Base-by-base conservation (phyloP, 495 filamentous ascomycete species). In the Aspergillus sparsus region DNA sequence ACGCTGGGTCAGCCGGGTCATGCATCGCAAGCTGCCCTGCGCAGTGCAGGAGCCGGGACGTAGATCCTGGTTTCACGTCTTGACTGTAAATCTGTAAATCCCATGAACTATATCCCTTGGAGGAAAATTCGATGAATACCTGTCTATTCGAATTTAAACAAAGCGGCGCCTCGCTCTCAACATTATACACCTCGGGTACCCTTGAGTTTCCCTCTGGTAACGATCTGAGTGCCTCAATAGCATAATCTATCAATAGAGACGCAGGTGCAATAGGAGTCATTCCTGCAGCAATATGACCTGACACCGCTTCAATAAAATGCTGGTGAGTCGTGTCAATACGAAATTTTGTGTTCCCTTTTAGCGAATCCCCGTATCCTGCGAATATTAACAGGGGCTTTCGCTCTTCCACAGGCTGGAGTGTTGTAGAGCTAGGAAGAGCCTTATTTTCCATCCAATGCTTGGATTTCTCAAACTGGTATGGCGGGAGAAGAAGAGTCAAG, bases 401-500 rank as follows among this genome's bases (percentile, higher is more conserved):
- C 21, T 53, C 34, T 1, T 45, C 32, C 18, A 15, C 18, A 8
- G 3, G 15, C 16, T 13, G 13, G 7, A 8, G 34, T 13, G 9
- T 27, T 33, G 35, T 6, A 33, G n/a, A 6, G 6, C 10, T 34
- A n/a, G 62, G 62, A 10, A 64, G 57, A 10, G 46, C 49, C 46
- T 69, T 70, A 18, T 73, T 58, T 1, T 76, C 68, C 45, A 78
- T 52, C 77, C 77, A 81, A 46, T 82, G 77, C 0, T 62, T 42
- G 0, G 74, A 60, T 56, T 76, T 76, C 31, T 82, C 79, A 49
- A 86, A 86, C 57, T 83, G 79, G 45, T 84, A 85, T 0, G 82
- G 77, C 10, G 83, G 83, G 0, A 86, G 72, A 1, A 70, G 51
- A n/a, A 83, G 6, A 6, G 45, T 56, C 6, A 51, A 31, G 55